Base-by-base conservation (phyloP, 148 eudicot species). In the Cornus controversa region DNA sequence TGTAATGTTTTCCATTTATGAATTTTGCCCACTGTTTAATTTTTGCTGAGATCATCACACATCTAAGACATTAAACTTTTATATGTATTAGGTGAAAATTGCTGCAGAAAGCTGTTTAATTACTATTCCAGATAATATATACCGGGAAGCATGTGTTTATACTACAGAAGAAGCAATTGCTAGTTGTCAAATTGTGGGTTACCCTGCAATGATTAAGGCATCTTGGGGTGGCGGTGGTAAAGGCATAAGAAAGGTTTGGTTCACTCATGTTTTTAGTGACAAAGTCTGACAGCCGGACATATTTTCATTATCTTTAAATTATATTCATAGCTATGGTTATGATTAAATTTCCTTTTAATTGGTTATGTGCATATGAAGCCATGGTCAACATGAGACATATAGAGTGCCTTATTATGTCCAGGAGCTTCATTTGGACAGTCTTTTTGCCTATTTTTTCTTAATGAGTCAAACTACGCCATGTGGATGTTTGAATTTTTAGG, bases 221-320 rank as follows among this genome's bases (percentile, higher is more conserved):
- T 96, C 99, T 36, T 96, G 98, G 99, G 99, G 99, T 66, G 99
- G 99, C 72, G 99, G 99, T 81, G 99, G 99, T 71, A 96, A 96
- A 91, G 99, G 99, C 81, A 96, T 96, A 74, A 89, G 99, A 87
- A 96, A 96, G 99, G 99, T 96, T n/a, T 80, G 86, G 72, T 75
- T 85, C 50, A 69, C 63, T 85, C 50, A 69, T 47, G 10, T 31
- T 67, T 34, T 29, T 31, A 37, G 24, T 37, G 1, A 34, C 66
- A 63, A 22, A 29, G 5, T 60, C 67, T 57, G 23, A 57, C 58
- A 37, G 42, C 29, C 27, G 25, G 26, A 23, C 0, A 29, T 37
- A 14, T 54, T 31, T 77, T 40, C 50, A 68, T 76, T 42, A n/a
- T 57, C 53, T 47, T 58, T 71, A 58, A 13, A 18, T 75, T 40